Conservation (phyloP, 106 monocot genomes). For the Allium cepa region DNA sequence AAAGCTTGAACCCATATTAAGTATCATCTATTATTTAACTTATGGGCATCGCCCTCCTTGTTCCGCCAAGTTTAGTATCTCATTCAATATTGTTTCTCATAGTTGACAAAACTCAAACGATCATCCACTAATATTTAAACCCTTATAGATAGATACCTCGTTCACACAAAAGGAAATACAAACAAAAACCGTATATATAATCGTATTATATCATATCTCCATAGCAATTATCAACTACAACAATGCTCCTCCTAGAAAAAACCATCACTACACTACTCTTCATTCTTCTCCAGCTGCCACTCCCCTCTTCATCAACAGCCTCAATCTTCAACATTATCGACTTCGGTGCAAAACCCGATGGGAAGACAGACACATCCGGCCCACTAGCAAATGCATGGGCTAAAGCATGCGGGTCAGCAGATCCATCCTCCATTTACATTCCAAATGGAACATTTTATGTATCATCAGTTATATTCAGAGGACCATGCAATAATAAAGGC, state of each 20-base stretch:
- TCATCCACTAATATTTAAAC: too few relatives aligned
- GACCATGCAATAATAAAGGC: not conserved
- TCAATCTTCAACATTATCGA: slow-evolving; percentile 3
- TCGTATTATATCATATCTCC: too few relatives aligned
- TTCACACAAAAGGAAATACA: too few relatives aligned
- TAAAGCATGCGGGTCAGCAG: not conserved
- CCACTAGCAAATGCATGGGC: slow-evolving; percentile 1
- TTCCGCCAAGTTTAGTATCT: too few relatives aligned
- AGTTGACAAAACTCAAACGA: too few relatives aligned
- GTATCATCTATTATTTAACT: too few relatives aligned
- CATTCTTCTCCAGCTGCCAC: not conserved
- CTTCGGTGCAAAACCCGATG: slow-evolving; percentile 4
- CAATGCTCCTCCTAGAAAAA: not conserved
- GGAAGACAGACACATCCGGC: not conserved
- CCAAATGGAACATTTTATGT: not conserved
- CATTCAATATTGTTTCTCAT: too few relatives aligned
- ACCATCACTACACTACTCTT: not conserved
- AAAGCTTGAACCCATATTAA: too few relatives aligned
- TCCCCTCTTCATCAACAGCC: not conserved
- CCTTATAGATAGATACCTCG: too few relatives aligned
- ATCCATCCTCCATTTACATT: not conserved
- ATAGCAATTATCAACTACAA: too few relatives aligned
- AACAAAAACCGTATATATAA: too few relatives aligned
- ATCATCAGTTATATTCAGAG: not conserved
- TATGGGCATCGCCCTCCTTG: too few relatives aligned